Evolutionary conservation across 441 rosid genomes (phyloP).

Genomic region (Croton laevigatus): DNA sequence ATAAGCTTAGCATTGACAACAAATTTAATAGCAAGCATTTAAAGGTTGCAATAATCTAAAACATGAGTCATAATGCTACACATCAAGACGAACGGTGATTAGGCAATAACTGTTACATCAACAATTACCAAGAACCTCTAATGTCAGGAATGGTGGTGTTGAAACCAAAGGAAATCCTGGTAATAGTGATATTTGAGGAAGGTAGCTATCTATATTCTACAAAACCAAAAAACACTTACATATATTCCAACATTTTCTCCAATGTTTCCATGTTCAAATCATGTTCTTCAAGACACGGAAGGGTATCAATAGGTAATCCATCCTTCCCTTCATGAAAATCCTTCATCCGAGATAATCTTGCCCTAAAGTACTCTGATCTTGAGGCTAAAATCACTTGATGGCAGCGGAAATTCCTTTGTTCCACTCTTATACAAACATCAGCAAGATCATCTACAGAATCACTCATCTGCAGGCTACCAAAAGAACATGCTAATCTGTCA

Average conservation of each 20-base stretch:
- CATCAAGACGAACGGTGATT: background rate
- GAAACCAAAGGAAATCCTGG: constrained; percentile 12
- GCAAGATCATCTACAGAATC: constrained; percentile 62
- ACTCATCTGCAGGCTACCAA: constrained; percentile 39
- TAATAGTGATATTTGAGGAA: background rate
- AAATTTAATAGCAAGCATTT: background rate
- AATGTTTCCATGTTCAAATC: constrained; percentile 76
- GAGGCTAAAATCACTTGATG: constrained; percentile 94
- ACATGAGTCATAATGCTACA: constrained; percentile 14
- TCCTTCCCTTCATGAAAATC: constrained; percentile 64
- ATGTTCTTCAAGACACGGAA: constrained; percentile 81
- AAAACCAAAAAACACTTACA: constrained; percentile 50
- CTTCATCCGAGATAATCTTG: constrained; percentile 73
- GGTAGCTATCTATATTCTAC: background rate
- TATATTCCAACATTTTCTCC: constrained; percentile 91
- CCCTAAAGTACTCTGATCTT: constrained; percentile 92
- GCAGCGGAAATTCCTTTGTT: constrained; percentile 59
- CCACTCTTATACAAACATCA: constrained; percentile 83
- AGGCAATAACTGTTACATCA: constrained; percentile 1
- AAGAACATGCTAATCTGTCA: constrained; percentile 34
- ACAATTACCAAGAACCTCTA: constrained; percentile 8
- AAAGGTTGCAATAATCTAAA: constrained; percentile 11
- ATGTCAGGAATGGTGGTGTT: background rate
- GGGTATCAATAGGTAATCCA: constrained; percentile 37
- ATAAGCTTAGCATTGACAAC: background rate